Base-by-base conservation (phyloP, 2,329 filamentous ascomycete genomes). In the Colletotrichum spinosum region DNA sequence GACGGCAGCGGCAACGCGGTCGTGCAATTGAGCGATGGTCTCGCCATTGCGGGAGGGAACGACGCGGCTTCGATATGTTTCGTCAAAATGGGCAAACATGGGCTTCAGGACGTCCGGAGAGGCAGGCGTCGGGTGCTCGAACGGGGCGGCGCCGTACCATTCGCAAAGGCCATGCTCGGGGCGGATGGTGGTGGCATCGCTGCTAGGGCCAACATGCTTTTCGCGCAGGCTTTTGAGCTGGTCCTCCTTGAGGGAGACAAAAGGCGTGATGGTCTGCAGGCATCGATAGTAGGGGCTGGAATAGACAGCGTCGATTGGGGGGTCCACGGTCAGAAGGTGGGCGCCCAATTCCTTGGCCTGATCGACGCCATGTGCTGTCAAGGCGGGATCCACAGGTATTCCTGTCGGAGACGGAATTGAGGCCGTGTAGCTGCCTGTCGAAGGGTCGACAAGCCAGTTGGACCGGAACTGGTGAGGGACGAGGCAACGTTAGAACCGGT, bases 111-210 rank as follows among this genome's bases (percentile, higher is more conserved):
- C 80, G 35, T 83, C 72, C 12, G 90, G 80, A 4, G 86, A 78
- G 3, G 93, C 92, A 2, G 95, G 93, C 13, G 85, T 84, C 0
- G 96, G 96, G 73, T 98, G 96, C 59, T 92, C 85, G 77, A 97
- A 97, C 65, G 89, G 88, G 13, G 94, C 93, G 52, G 88, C 84
- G 34, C 96, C 96, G 76, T 96, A 98, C 91, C 96, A 98, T 81
- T 99, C 96, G 67, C 92, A 90, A 44, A 89, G 72, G 11, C 86
- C 87, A 60, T 81, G 78, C 70, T 90, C 88, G 52, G 83, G 84
- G 41, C 85, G 82, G 67, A 90, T 84, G 44, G 73, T 77, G 61
- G 78, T 70, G 34, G 74, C 69, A 46, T 70, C 68, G 50, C 50
- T 42, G 33, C 51, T 55, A 46, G 64, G 48, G 49, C 55, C 60